Base-by-base conservation (phyloP, 768 basidiomycete genomes). In the Porphyrellus cyaneotinctus region DNA sequence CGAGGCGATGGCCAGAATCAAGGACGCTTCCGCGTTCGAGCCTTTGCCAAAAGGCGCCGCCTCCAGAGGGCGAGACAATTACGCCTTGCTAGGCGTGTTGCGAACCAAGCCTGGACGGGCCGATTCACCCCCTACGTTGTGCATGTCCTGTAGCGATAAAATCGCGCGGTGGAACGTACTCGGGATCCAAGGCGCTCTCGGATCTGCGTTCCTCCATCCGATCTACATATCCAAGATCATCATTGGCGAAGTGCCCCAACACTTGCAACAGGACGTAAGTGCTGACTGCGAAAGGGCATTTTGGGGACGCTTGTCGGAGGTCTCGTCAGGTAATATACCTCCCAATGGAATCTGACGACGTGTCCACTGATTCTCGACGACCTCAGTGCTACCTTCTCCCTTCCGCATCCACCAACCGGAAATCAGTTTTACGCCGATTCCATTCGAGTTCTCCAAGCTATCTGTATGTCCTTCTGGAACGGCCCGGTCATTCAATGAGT, bases 141-240 rank as follows among this genome's bases (percentile, higher is more conserved):
- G 81, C 62, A 90, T 97, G 85, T 91, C 93, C 0, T 98, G 95
- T 70, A 91, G 88, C 58, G 95, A 98, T 67, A 98, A 98, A 70
- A 86, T 98, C 37, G 91, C 92, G 0, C 72, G 79, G 6, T 98
- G 94, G 93, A 83, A 78, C 49, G 79, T 87, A 0, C 73, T 92
- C 4, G 95, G 95, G 0, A 75, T 95, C 23, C 92, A 95, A 63
- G 95, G 95, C 4, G 86, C 89, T 2, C 72, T 97, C 43, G 80
- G 80, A 3, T 77, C 84, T 6, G 70, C 54, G 15, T 74, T 79
- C 56, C 70, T 83, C 36, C 61, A 58, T 4, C 88, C 89, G 0
- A 51, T 95, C 8, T 91, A 91, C 63, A 69, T 95, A 20, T 68
- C 72, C 38, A 63, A 66, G 23, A 69, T 97, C 17, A 72, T 93